Evolutionary conservation across 2,329 filamentous ascomycete genomes (phyloP), one percentile per base, ranked within the genome.

Genomic region (Zalaria sp.): DNA sequence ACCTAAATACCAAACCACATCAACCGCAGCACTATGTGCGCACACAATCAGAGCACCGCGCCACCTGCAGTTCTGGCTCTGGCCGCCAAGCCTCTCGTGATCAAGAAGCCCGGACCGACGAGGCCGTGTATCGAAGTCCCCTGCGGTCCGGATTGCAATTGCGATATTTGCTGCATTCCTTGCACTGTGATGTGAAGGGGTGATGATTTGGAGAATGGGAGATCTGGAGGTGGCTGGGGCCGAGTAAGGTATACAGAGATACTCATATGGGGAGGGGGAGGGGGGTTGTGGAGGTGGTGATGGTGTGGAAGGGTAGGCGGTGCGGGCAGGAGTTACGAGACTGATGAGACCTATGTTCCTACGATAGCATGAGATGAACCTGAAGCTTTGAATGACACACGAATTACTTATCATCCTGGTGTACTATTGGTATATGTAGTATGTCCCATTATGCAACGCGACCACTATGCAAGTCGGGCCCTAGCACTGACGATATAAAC

Each of bases 151-250:
- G 36, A 26, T 7, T 38, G 36, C 36, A 9, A 38, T 7, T 38
- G 36, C 36, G 36, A 38, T 2, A 27, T 38, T 11, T 46, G 44
- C 41, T 46, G 44, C 27, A 46, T 46, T 27, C 44, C 44, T 26
- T 46, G 44, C 44, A 46, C 44, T 5, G 41, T 46, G 18, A 46
- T 46, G 44, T 46, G 41, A 39, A 40, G 25, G 4, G 25, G 28
- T n/a, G n/a, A n/a, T 6, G 5, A 31, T 8, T n/a, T 5, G 25
- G 11, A 35, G 7, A 9, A 40, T 25, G 29, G 27, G 36, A 25
- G 5, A 40, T 25, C 2, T 25, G n/a, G 25, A 26, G 29, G 32
- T 40, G n/a, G 4, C 11, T 36, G 35, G 35, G 8, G 5, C 11
- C 5, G 5, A n/a, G 35, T 5, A 18, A 9, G 11, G 25, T 36